These are phyloP conservation scores for Colletotrichum incanum DNA, from an alignment of 2,329 filamentous ascomycete genomes.

Conservation along the genomic window DNA sequence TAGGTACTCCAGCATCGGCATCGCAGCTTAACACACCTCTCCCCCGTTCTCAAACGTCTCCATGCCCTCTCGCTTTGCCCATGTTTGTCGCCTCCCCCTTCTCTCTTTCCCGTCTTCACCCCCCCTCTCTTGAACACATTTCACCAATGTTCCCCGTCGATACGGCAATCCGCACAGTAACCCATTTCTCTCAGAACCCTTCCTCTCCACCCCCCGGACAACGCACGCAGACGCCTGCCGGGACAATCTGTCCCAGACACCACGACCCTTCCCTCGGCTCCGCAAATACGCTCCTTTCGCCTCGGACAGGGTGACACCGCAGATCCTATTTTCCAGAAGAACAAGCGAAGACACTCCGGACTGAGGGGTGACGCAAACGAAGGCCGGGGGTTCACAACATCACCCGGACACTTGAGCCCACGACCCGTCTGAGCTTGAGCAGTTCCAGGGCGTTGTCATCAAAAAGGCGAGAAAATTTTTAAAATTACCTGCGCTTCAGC, in stretches of 20 bases:
- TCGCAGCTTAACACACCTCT: background rate
- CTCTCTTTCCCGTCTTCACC: constrained; percentile 13
- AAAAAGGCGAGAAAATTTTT: constrained; percentile 40
- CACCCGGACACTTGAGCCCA: constrained; percentile 2
- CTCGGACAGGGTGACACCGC: constrained; percentile 39
- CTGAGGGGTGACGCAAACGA: constrained; percentile 40
- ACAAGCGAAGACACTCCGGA: constrained; percentile 38
- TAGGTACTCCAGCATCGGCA: background rate
- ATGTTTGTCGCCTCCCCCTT: constrained; percentile 3
- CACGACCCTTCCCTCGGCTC: constrained; percentile 26
- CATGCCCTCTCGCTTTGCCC: background rate
- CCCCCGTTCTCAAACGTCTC: background rate
- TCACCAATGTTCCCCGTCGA: constrained; percentile 5
- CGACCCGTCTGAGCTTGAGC: constrained; percentile 21
- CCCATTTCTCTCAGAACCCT: constrained; percentile 10
- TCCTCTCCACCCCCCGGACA: constrained; percentile 36
- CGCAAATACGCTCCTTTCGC: constrained; percentile 32
- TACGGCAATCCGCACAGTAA: constrained; percentile 19
- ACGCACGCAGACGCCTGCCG: background rate
- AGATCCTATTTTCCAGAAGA: constrained; percentile 44
- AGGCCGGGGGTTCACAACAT: constrained; percentile 17
- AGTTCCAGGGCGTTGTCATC: constrained; percentile 39
- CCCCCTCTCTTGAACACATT: background rate
- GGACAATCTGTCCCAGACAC: constrained; percentile 40
- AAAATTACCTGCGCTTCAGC: constrained; percentile 27